phyloP scores from a whole-genome alignment of 1,139 yeast species.

The Kodamaea plutei region DNA sequence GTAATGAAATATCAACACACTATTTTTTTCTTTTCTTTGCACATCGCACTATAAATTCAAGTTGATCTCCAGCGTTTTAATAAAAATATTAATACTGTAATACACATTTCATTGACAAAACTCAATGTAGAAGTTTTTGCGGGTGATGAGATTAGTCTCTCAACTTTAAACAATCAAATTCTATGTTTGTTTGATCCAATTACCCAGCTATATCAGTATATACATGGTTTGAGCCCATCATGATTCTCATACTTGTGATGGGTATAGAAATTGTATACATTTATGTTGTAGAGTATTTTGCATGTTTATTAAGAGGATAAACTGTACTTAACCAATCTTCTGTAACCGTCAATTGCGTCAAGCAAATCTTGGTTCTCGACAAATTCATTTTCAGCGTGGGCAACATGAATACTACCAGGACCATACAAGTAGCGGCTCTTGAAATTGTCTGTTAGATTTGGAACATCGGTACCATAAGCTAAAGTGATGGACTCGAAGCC shows the following conservation, averaged over 20 bases:
- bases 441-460: constrained; percentile 39
- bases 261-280: constrained; percentile 58
- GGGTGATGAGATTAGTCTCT: background rate
- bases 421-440: constrained; percentile 56
- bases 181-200: constrained; percentile 15
- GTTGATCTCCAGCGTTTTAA: too few relatives aligned
- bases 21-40: too few relatives aligned
- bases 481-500: constrained; percentile 57
- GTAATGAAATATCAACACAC: constrained; percentile 3
- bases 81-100: too few relatives aligned
- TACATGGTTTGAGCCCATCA: constrained; percentile 58
- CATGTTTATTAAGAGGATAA: constrained; percentile 8
- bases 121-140: constrained; percentile 2
- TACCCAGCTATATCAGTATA: constrained; percentile 32
- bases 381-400: constrained; percentile 61
- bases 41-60: too few relatives aligned
- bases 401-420: constrained; percentile 64
- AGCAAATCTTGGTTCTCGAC: constrained; percentile 48
- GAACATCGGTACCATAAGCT: constrained; percentile 65
- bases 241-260: constrained; percentile 33
- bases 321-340: constrained; percentile 34
- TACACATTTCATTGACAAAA: background rate
- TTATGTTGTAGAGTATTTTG: constrained; percentile 1
- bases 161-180: background rate
- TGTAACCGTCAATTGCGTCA: constrained; percentile 56